phyloP scores from a whole-genome alignment of 257 asterid genomes.

The Jaltomata sinuosa region DNA sequence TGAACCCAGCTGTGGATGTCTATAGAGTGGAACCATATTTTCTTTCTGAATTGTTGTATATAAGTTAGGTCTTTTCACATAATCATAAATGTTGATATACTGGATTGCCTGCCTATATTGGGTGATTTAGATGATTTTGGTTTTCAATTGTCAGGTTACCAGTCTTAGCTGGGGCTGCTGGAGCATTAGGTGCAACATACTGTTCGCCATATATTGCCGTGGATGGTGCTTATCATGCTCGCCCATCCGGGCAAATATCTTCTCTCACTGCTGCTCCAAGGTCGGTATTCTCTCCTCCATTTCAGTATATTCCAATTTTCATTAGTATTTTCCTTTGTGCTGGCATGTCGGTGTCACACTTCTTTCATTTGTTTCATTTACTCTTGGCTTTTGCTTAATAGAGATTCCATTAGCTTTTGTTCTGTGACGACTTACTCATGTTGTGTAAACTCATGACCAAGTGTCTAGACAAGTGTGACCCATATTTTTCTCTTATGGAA shows the following conservation, averaged over 20 bases:
- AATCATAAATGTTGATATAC: not conserved
- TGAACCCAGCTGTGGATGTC: not conserved
- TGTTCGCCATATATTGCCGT: conserved; percentile 65
- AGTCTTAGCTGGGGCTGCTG: conserved; percentile 90
- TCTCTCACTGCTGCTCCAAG: conserved; percentile 45
- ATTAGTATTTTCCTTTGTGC: not conserved
- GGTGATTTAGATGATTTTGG: not conserved
- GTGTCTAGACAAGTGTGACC: not conserved
- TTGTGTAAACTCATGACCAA: not conserved
- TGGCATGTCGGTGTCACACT: not conserved
- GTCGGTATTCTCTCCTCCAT: conserved; percentile 24
- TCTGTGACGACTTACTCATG: not conserved
- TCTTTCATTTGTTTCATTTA: not conserved
- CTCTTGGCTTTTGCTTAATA: not conserved
- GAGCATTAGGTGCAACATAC: conserved; percentile 74
- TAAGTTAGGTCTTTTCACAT: not conserved
- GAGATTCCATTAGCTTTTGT: not conserved
- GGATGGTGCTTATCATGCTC: conserved; percentile 73
- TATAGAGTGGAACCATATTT: not conserved
- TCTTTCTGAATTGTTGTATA: not conserved
- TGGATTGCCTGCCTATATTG: not conserved
- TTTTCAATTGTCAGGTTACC: conserved; percentile 58
- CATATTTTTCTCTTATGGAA: not conserved
- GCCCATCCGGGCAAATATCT: conserved; percentile 58
- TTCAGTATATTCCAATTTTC: not conserved